A percentile compares a stretch with the other conserved stretches of the same genome.
phyloP scores from a whole-genome alignment of 257 asterid species.

The Orobanche coerulescens region DNA sequence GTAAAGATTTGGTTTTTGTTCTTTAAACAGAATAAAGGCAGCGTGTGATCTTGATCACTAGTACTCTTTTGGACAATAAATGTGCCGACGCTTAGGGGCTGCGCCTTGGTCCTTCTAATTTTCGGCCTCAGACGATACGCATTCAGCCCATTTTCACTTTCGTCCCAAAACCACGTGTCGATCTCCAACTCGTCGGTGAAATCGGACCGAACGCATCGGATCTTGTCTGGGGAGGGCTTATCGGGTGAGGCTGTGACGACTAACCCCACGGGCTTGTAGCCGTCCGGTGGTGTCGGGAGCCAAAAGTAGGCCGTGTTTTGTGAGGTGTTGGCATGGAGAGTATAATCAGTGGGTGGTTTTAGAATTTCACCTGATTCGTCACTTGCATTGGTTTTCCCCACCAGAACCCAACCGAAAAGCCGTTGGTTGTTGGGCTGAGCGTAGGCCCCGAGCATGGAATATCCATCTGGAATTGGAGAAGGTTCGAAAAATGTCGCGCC shows the following conservation, averaged over 20 bases:
- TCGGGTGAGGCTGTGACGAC: conserved; percentile 49
- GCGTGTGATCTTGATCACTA: not conserved
- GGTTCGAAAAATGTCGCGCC: conserved; percentile 86
- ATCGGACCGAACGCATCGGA: conserved; percentile 56
- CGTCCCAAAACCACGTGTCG: conserved; percentile 59
- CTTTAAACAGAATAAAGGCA: conserved; percentile 51
- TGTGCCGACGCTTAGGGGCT: conserved; percentile 42
- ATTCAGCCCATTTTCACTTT: conserved; percentile 26
- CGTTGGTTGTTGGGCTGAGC: conserved; percentile 68
- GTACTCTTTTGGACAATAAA: conserved; percentile 25
- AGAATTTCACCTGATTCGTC: conserved; percentile 40
- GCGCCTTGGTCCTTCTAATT: conserved; percentile 42
- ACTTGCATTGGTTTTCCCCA: conserved; percentile 38
- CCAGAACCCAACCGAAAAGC: conserved; percentile 63
- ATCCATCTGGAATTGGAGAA: conserved; percentile 64
- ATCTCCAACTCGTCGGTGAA: conserved; percentile 56
- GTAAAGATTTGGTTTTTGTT: conserved; percentile 38
- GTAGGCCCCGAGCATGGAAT: conserved; percentile 67
- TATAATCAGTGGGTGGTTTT: conserved; percentile 57
- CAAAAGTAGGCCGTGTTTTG: conserved; percentile 47
- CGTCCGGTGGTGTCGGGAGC: conserved; percentile 71
- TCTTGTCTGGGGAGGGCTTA: conserved; percentile 59
- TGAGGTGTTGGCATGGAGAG: conserved; percentile 23
- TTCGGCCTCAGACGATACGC: conserved; percentile 45
- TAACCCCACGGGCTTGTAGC: conserved; percentile 58